Evolutionary conservation across 176 grass and related monocot genomes (phyloP).

Genomic region (Ensete ventricosum): DNA sequence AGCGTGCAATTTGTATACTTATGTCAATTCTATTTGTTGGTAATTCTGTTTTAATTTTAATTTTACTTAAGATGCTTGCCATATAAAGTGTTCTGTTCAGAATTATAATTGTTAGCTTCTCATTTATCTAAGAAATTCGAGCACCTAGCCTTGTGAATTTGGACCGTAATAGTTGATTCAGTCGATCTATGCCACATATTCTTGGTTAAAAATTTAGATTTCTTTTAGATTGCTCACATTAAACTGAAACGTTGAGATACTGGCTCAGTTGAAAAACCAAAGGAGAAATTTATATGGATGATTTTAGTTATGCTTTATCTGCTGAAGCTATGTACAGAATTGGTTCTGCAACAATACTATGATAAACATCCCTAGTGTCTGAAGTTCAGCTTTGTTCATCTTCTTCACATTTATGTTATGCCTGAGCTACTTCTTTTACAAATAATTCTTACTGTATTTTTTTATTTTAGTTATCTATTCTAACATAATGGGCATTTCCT

Average conservation of each 20-base stretch:
- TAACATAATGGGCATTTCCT: background rate
- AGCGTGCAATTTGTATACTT: background rate
- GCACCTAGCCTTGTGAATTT: too few species aligned
- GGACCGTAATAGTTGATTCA: too few species aligned
- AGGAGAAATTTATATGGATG: background rate
- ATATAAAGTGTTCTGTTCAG: too few species aligned
- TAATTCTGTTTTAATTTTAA: constrained; percentile 5
- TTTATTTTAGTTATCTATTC: background rate
- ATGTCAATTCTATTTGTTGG: background rate
- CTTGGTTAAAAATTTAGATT: too few species aligned
- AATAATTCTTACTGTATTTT: background rate
- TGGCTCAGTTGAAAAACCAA: too few species aligned
- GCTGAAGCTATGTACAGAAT: background rate
- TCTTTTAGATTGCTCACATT: too few species aligned
- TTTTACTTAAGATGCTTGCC: background rate
- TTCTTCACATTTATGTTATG: background rate
- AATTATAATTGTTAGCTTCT: too few species aligned
- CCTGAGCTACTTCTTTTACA: background rate
- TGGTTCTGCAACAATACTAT: background rate
- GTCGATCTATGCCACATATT: too few species aligned
- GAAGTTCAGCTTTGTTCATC: background rate
- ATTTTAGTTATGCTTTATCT: background rate
- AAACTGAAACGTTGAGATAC: too few species aligned
- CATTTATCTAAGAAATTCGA: too few species aligned
- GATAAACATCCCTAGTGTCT: background rate